Evolutionary conservation across 1,284 basidiomycete genomes (phyloP), one percentile per base, ranked within the genome.

Genomic region (Tilletiaria anomala): DNA sequence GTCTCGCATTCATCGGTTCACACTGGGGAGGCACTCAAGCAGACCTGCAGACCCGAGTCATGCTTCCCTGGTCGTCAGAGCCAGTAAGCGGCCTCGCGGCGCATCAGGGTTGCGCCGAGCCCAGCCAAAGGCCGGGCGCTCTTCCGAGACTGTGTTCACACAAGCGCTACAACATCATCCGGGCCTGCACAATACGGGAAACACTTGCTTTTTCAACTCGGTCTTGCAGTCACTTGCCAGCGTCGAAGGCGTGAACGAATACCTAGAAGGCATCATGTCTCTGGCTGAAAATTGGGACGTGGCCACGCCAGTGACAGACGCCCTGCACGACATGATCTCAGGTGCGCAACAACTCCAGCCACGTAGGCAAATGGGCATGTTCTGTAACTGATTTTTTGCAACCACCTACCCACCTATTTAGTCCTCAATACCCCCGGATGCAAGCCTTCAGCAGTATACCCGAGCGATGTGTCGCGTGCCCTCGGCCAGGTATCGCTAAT

Each of bases 131-230:
- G n/a, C 26, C 10, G 10, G 26, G 32, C 11, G 6, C 12, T 34
- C 32, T 15, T 8, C 12, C 32, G 16, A 21, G 35, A 4, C 4
- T 17, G 15, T 3, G 35, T 6, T 6, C 32, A 21, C 10, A 5
- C 15, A 18, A 11, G 5, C n/a, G n/a, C n/a, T n/a, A n/a, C n/a
- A n/a, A n/a, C 29, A 53, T 33, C 50, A 54, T 34, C 31, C 45
- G 3, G 63, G 63, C 14, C 49, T 66, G 12, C 43, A 45, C 21
- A 66, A 66, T 22, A 61, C 61, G 3, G 60, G 58, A 37, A 59
- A 65, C 33, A 59, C 55, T 5, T 66, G 63, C 53, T 66, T 62
- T 47, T 56, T 66, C 46, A 66, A 66, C 47, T 56, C 52, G 19
- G 56, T 56, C 3, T 33, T 66, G 15, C 63, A 66, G 32, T 53